Conservation (phyloP, 805 yeast species). For the Komagataella kurtzmanii region DNA sequence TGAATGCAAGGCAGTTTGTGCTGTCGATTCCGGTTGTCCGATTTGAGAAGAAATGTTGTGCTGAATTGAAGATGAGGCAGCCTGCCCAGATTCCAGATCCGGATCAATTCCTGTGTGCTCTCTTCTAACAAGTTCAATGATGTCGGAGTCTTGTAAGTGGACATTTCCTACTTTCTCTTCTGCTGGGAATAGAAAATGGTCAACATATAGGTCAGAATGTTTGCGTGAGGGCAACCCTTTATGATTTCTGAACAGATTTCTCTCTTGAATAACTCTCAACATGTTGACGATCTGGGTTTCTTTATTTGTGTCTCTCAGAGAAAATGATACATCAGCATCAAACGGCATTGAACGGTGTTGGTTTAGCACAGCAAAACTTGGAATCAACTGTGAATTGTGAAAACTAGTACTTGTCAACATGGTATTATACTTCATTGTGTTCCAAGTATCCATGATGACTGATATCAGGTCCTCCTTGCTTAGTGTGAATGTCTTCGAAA, state of each 20-base stretch:
- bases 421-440: constrained; percentile 4
- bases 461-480: constrained; percentile 12
- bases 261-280: constrained; percentile 9
- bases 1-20: neutral
- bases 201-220: constrained; percentile 7
- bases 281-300: constrained; percentile 12
- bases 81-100: neutral
- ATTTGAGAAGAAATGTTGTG: neutral
- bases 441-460: constrained; percentile 10
- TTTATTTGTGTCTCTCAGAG: constrained; percentile 7
- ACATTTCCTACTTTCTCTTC: constrained; percentile 20
- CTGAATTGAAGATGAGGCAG: neutral
- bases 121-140: constrained; percentile 13
- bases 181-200: constrained; percentile 20
- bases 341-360: constrained; percentile 1
- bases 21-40: neutral
- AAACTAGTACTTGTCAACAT: constrained; percentile 9
- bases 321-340: constrained; percentile 1
- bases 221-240: constrained; percentile 1
- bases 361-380: constrained; percentile 3
- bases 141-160: constrained; percentile 20
- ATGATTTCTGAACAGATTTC: constrained; percentile 5
- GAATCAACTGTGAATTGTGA: constrained; percentile 9
- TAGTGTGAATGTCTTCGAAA: constrained; percentile 2
- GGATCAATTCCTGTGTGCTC: constrained; percentile 3